Conservation (phyloP, 495 filamentous ascomycete genomes). For the Xylaria longipes region DNA sequence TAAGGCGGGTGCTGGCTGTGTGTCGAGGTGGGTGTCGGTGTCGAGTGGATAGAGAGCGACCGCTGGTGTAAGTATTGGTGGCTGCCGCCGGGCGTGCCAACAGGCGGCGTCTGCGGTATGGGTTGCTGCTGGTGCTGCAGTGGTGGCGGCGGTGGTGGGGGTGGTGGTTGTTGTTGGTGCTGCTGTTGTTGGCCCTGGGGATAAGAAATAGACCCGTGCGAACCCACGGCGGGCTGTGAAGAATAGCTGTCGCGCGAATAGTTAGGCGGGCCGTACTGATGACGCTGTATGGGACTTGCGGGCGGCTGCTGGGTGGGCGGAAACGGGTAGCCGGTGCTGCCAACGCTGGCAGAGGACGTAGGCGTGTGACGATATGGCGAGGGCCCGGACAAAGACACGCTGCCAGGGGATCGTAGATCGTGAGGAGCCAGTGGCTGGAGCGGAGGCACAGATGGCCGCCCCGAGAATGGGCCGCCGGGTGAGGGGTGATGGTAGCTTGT, state of each 20-base stretch:
- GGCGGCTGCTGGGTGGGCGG: slow-evolving; percentile 59
- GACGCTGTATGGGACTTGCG: slow-evolving; percentile 56
- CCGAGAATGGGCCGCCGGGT: slow-evolving; percentile 46
- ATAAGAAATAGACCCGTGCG: slow-evolving; percentile 47
- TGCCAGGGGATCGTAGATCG: slow-evolving; percentile 60
- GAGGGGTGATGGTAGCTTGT: slow-evolving; percentile 47
- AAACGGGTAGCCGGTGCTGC: slow-evolving; percentile 61
- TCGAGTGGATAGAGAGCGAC: slow-evolving; percentile 58
- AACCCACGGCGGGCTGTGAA: slow-evolving; percentile 44
- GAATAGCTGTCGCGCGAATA: slow-evolving; percentile 57
- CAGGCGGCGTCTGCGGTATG: slow-evolving; percentile 59
- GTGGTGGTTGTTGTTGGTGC: slow-evolving; percentile 34
- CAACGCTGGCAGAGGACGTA: slow-evolving; percentile 48
- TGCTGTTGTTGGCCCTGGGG: slow-evolving; percentile 46
- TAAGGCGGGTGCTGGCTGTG: slow-evolving; percentile 60
- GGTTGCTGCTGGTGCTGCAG: slow-evolving; percentile 38
- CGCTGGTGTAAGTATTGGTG: slow-evolving; percentile 52
- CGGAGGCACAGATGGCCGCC: slow-evolving; percentile 56
- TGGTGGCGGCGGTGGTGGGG: slow-evolving; percentile 33
- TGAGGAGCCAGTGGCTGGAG: slow-evolving; percentile 55
- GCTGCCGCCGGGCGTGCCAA: slow-evolving; percentile 52
- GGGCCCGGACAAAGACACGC: slow-evolving; percentile 51
- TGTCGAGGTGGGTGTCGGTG: slow-evolving; percentile 62
- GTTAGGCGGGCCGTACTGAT: slow-evolving; percentile 51
- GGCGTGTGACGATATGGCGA: slow-evolving; percentile 62